Base-by-base conservation (phyloP, 2,329 filamentous ascomycete genomes). In the Dactylellina cionopaga region DNA sequence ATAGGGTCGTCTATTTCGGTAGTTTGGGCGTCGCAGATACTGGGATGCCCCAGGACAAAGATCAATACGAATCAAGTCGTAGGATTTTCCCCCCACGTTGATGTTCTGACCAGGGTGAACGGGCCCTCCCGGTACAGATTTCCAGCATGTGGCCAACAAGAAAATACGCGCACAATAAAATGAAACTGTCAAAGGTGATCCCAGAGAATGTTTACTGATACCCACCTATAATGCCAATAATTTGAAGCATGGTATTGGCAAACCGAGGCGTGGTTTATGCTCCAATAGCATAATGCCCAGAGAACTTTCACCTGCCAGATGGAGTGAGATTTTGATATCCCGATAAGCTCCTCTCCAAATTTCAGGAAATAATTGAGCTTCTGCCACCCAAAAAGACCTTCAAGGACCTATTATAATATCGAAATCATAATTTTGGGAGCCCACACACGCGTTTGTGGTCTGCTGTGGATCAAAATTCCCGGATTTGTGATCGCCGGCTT, bases 251-350 rank as follows among this genome's bases (percentile, higher is more conserved):
- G 46, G 24, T n/a, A 55, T 55, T 55, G 51, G 51, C 51, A 33
- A 25, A 55, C n/a, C 22, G 24, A 39, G 51, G 25, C 29, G 11
- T 41, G 29, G 56, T 52, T 41, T 27, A 49, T 55, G 37, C 39
- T 47, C 39, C 49, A 44, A 49, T 37, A 39, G 19, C 44, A 65
- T 39, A 46, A 62, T 46, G 46, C 31, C 37, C 49, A 43, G 10
- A 9, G 29, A 31, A 37, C 17, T 63, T 43, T 15, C 65, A 70
- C 65, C 55, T 70, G 65, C 65, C 65, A 11, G 15, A 62, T 63
- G 37, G 55, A 44, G 43, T 9, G 10, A 39, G 17, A 5, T 22
- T 19, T 22, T 17, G 22, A 19, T 43, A 41, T n/a, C 22, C 39
- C 37, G 24, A 24, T 33, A 6, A 47, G 39, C 6, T 29, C 33